A percentile compares a stretch with the other conserved stretches of the same genome.
Conservation (phyloP, 805 yeast species). For the Saturnispora bothae region DNA sequence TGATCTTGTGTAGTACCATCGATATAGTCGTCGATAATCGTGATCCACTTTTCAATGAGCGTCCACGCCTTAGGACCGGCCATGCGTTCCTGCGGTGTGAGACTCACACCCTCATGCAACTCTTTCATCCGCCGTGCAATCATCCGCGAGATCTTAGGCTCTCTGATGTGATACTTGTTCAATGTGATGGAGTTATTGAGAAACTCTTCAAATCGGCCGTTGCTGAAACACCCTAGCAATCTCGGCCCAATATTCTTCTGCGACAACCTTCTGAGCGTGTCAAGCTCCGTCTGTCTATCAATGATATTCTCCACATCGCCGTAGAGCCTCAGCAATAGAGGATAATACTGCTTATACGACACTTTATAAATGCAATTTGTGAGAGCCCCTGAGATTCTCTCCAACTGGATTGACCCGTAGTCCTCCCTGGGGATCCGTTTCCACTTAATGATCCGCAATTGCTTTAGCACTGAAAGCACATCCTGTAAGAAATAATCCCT, state of each 20-base stretch:
- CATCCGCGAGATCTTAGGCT: constrained; percentile 65
- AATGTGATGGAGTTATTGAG: constrained; percentile 74
- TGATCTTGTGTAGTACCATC: constrained; percentile 26
- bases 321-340: constrained; percentile 69
- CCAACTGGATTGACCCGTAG: constrained; percentile 38
- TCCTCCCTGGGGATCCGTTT: constrained; percentile 35
- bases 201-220: constrained; percentile 92
- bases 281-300: constrained; percentile 74
- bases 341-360: constrained; percentile 33
- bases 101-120: constrained; percentile 67
- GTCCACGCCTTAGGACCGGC: constrained; percentile 63
- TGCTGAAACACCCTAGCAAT: constrained; percentile 76
- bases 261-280: constrained; percentile 62
- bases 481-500: constrained; percentile 79
- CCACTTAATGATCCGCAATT: constrained; percentile 73
- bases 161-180: constrained; percentile 61
- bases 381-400: constrained; percentile 81
- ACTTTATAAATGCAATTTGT: constrained; percentile 84
- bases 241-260: constrained; percentile 78
- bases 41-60: constrained; percentile 62
- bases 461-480: constrained; percentile 51
- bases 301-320: constrained; percentile 84
- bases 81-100: constrained; percentile 44
- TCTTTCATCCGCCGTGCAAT: constrained; percentile 97
- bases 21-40: constrained; percentile 34